Evolutionary conservation across 495 filamentous ascomycete genomes (phyloP).

Genomic region (Xylaria flabelliformis): DNA sequence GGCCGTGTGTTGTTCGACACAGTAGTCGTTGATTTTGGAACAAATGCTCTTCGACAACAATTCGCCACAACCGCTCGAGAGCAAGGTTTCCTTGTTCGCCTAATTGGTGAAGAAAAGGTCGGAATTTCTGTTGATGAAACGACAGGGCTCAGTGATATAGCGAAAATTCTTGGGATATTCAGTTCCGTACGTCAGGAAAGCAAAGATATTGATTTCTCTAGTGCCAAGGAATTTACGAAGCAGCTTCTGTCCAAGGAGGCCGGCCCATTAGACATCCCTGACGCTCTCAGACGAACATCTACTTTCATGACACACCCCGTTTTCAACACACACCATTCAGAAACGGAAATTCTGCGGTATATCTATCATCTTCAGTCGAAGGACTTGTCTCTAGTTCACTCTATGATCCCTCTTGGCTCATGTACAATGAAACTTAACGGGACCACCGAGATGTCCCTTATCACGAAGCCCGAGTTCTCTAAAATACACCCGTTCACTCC

Average conservation of each 20-base stretch:
- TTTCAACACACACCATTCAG: constrained; percentile 96
- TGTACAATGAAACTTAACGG: constrained; percentile 99
- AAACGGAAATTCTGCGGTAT: constrained; percentile 94
- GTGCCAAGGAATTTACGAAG: constrained; percentile 44
- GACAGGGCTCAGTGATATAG: constrained; percentile 39
- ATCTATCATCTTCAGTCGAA: constrained; percentile 95
- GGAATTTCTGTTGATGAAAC: constrained; percentile 55
- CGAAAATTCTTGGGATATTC: constrained; percentile 37
- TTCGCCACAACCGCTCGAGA: constrained; percentile 27
- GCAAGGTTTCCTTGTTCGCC: constrained; percentile 39
- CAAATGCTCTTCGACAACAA: constrained; percentile 18
- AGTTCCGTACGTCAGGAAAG: background rate
- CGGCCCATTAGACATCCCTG: constrained; percentile 60
- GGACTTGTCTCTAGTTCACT: constrained; percentile 93
- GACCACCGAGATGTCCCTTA: constrained; percentile 89
- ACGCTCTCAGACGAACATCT: constrained; percentile 72
- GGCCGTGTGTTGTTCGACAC: constrained; percentile 79
- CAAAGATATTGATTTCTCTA: constrained; percentile 38
- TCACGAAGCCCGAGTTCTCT: constrained; percentile 85
- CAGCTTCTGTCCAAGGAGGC: constrained; percentile 48
- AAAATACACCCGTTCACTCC: constrained; percentile 87
- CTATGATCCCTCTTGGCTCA: constrained; percentile 98
- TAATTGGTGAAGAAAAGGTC: constrained; percentile 34
- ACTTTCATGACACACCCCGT: constrained; percentile 88
- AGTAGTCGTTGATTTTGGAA: constrained; percentile 66